These are phyloP conservation scores for Sanghuangporus baumii DNA, from an alignment of 1,284 basidiomycete species.

Conservation along the genomic window DNA sequence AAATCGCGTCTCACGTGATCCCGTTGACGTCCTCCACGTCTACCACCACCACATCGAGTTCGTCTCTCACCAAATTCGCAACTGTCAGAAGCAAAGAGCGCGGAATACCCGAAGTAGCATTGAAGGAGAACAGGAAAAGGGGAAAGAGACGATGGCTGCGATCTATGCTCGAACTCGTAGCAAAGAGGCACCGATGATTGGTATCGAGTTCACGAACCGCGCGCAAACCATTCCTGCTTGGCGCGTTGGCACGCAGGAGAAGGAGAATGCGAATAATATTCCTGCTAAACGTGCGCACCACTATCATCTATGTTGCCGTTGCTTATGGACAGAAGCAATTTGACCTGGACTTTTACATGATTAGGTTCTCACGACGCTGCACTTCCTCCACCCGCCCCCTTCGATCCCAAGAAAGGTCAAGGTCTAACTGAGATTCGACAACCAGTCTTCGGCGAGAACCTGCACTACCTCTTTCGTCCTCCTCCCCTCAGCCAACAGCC, in stretches of 20 bases:
- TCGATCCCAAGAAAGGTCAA: slow-evolving; percentile 15
- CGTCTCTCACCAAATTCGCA: not conserved
- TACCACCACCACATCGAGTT: slow-evolving; percentile 8
- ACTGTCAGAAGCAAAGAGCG: not conserved
- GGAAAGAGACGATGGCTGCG: slow-evolving; percentile 4
- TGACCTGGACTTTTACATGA: not conserved
- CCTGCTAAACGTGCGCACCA: slow-evolving; percentile 11
- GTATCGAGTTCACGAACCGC: slow-evolving; percentile 19
- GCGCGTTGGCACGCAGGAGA: slow-evolving; percentile 7
- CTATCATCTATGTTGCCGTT: not conserved
- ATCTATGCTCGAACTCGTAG: slow-evolving; percentile 15
- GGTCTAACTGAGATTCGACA: not conserved
- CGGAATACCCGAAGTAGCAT: not conserved
- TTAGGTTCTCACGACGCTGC: slow-evolving; percentile 16
- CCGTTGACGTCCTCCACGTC: not conserved
- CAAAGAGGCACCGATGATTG: slow-evolving; percentile 16
- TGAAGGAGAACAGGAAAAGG: not conserved
- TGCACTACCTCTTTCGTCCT: slow-evolving; percentile 16
- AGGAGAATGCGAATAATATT: slow-evolving; percentile 1
- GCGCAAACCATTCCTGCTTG: slow-evolving; percentile 14
- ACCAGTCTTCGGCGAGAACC: slow-evolving; percentile 16
- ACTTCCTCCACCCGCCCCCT: slow-evolving; percentile 16
- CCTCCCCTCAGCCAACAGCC: slow-evolving; percentile 1
- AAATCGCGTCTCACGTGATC: slow-evolving; percentile 4
- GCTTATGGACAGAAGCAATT: not conserved